Conservation (phyloP, 441 rosid species). For the Brassica hybrid region DNA sequence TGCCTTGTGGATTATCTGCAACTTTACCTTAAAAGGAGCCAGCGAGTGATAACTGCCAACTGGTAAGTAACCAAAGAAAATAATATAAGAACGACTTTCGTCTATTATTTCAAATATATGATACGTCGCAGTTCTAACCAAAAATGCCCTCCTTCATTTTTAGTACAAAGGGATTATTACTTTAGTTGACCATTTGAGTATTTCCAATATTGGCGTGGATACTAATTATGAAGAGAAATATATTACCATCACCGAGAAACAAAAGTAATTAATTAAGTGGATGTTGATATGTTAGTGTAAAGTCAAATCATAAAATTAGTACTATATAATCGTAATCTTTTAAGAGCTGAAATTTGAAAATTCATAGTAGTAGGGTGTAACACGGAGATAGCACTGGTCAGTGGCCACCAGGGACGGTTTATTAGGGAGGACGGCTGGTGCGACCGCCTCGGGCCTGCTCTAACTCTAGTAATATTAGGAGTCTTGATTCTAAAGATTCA, state of each 20-base stretch:
- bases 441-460: no score
- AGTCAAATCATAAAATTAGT: conserved; percentile 14
- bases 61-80: conserved; percentile 28
- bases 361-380: conserved; percentile 14
- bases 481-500: no score
- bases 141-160: no score
- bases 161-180: neutral
- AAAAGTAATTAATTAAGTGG: conserved; percentile 3
- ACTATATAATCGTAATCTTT: conserved; percentile 2
- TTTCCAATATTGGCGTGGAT: neutral
- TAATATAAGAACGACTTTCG: conserved; percentile 26
- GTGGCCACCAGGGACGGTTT: no score
- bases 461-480: no score
- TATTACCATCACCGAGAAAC: neutral
- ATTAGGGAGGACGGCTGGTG: no score
- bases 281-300: neutral
- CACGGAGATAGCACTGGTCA: conserved; percentile 14
- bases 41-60: neutral
- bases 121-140: conserved; percentile 18
- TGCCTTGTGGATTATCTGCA: conserved; percentile 24
- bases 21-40: conserved; percentile 29
- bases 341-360: conserved; percentile 7
- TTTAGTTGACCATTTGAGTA: neutral
- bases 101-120: conserved; percentile 20
- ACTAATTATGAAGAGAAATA: neutral